Base-by-base conservation (phyloP, 495 filamentous ascomycete genomes). In the Lasiosphaeria miniovina region DNA sequence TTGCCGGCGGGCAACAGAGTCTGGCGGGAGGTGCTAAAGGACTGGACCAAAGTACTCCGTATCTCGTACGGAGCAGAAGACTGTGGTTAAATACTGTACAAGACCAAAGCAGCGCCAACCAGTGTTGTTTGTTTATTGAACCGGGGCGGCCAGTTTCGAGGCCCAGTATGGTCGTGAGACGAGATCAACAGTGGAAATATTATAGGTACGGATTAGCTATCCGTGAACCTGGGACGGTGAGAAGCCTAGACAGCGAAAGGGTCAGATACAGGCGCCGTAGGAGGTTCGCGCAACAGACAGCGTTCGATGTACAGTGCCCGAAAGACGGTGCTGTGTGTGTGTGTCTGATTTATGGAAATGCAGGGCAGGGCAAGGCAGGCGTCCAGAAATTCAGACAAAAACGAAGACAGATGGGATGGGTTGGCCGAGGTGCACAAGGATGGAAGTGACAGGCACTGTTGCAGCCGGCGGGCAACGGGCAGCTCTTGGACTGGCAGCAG, bases 51-150 rank as follows among this genome's bases (percentile, higher is more conserved):
- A 24, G 24, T 24, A 24, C 24, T 24, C 24, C 24, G 24, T 24
- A 24, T 24, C 24, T 2, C 24, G 24, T 24, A 24, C 24, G 24
- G 24, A 24, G 24, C 24, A 24, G 24, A 24, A 24, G 24, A 24
- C 24, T 24, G 24, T 24, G 24, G 24, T 24, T 33, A 56, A 52
- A 61, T 54, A 60, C 52, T 60, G 60, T 4, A n/a, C 5, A 46
- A 11, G 15, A n/a, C 43, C 12, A n/a, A n/a, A 41, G 43, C 43
- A 0, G 43, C 43, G 43, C 4, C 12, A n/a, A 35, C 50, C 45
- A 43, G 60, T 55, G 60, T 56, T 58, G 62, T 65, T 55, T 63
- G 62, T 54, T 67, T 59, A 59, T 65, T 58, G 41, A 56, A 31
- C 49, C n/a, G 12, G 53, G 36, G 7, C 40, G 59, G 62, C 54